Conservation (phyloP, 1,284 basidiomycete species). For the Pseudozyma tsukubaensis region DNA sequence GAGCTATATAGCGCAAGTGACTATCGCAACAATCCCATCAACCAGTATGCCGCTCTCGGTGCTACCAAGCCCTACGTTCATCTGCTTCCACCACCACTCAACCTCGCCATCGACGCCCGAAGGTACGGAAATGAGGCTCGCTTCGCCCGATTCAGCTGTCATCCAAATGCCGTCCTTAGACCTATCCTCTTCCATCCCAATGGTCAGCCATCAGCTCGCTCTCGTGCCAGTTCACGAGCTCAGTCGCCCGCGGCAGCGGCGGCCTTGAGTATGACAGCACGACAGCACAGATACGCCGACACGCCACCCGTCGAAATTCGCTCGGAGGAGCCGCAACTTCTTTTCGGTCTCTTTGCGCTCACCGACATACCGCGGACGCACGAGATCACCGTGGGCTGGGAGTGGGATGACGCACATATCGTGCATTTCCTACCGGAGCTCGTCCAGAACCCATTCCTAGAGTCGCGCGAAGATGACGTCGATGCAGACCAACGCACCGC, state of each 20-base stretch:
- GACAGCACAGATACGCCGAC: constrained; percentile 46
- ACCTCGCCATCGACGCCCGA: constrained; percentile 83
- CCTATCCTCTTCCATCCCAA: constrained; percentile 76
- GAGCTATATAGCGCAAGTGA: constrained; percentile 66
- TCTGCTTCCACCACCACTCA: constrained; percentile 81
- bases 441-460: constrained; percentile 71
- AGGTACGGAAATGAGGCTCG: constrained; percentile 80
- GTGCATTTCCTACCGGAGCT: constrained; percentile 83
- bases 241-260: constrained; percentile 23
- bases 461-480: constrained; percentile 21
- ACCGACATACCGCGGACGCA: constrained; percentile 81
- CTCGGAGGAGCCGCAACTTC: constrained; percentile 73
- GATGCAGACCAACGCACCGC: constrained; percentile 46
- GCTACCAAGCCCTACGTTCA: constrained; percentile 79
- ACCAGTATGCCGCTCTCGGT: constrained; percentile 73
- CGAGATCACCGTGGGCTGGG: constrained; percentile 92
- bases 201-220: constrained; percentile 30
- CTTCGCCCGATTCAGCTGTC: constrained; percentile 85
- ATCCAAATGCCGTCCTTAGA: constrained; percentile 86
- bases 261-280: constrained; percentile 9
- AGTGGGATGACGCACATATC: constrained; percentile 93
- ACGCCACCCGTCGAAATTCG: constrained; percentile 28
- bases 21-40: constrained; percentile 71
- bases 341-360: constrained; percentile 86
- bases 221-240: constrained; percentile 37